These are phyloP conservation scores for Dactylonectria estremocensis DNA, from an alignment of 2,329 filamentous ascomycete species.

Conservation along the genomic window DNA sequence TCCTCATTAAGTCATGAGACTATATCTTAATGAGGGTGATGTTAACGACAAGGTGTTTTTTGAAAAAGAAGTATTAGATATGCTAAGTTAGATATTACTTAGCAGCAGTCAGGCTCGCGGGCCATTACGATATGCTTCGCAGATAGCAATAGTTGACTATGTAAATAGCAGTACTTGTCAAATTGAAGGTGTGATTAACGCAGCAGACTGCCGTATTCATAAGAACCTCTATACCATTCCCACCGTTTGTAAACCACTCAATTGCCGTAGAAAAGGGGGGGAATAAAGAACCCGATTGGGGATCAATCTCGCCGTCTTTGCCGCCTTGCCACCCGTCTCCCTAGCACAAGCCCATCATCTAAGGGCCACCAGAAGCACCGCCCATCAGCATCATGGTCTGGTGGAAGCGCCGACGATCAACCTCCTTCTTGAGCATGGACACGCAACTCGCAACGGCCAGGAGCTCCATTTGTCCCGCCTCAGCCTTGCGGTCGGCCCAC, in stretches of 20 bases:
- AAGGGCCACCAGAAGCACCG: constrained; percentile 37
- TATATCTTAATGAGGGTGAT: too few relatives aligned
- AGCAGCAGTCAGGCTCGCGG: too few relatives aligned
- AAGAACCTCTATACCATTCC: background rate
- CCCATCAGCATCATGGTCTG: constrained; percentile 64
- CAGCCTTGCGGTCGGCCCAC: constrained; percentile 54
- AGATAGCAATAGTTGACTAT: too few relatives aligned
- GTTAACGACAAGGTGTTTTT: too few relatives aligned
- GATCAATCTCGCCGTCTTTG: constrained; percentile 16
- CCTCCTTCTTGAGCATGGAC: constrained; percentile 76
- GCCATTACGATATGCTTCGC: too few relatives aligned
- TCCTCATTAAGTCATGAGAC: too few relatives aligned
- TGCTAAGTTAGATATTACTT: too few relatives aligned
- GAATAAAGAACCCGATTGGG: constrained; percentile 2
- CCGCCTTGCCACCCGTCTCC: background rate
- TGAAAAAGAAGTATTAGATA: too few relatives aligned
- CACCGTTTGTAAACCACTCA: background rate
- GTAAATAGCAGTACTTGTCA: too few relatives aligned
- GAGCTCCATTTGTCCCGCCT: constrained; percentile 60
- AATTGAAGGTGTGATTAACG: background rate
- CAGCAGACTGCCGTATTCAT: background rate
- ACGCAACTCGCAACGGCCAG: constrained; percentile 70
- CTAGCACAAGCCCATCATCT: background rate
- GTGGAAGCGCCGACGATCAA: constrained; percentile 68
- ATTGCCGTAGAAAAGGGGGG: background rate